A percentile compares a stretch with the other conserved stretches of the same genome.
These are phyloP conservation scores for Abrus pulchellus DNA, from an alignment of 306 rosid species.

Conservation along the genomic window DNA sequence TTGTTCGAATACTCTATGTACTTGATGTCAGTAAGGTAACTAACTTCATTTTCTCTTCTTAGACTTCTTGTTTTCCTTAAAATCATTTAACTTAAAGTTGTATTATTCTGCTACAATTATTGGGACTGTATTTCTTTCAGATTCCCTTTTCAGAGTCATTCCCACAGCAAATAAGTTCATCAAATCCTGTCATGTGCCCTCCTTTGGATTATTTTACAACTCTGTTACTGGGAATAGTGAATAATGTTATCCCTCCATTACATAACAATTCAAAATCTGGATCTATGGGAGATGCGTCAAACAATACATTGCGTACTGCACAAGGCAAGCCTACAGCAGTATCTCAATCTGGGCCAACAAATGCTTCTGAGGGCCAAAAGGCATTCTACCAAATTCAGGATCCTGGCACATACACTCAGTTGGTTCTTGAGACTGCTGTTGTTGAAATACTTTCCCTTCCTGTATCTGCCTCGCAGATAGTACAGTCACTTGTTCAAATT, in stretches of 20 bases:
- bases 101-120: conserved; percentile 32
- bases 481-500: conserved; percentile 90
- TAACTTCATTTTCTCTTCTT: conserved; percentile 23
- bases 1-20: conserved; percentile 78
- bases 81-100: conserved; percentile 34
- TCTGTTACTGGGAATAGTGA: conserved; percentile 90
- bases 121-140: conserved; percentile 64
- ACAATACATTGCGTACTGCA: conserved; percentile 64
- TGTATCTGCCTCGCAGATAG: conserved; percentile 84
- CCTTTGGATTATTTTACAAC: conserved; percentile 93
- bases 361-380: conserved; percentile 80
- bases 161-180: conserved; percentile 77
- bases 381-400: conserved; percentile 98
- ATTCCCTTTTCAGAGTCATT: conserved; percentile 93
- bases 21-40: conserved; percentile 90
- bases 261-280: conserved; percentile 86
- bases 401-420: conserved; percentile 97
- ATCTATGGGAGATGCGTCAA: conserved; percentile 62
- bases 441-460: conserved; percentile 96
- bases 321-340: conserved; percentile 76
- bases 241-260: conserved; percentile 93
- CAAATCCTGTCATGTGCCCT: conserved; percentile 87
- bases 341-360: conserved; percentile 77
- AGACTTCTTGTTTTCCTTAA: conserved; percentile 36
- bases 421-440: conserved; percentile 96